Conservation (phyloP, 768 basidiomycete genomes). For the Dendrothele bispora region DNA sequence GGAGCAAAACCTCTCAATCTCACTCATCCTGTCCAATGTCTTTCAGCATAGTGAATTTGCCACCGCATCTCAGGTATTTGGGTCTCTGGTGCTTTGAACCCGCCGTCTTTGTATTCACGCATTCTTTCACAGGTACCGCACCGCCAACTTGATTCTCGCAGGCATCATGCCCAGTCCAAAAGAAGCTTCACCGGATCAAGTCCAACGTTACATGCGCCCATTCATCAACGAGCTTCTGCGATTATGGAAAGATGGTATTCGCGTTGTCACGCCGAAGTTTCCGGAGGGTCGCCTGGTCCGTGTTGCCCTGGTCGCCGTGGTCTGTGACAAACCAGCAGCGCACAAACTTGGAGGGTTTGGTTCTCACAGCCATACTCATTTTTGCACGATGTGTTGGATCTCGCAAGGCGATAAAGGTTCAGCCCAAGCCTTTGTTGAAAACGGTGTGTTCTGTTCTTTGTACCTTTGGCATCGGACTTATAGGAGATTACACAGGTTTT, state of each 20-base stretch:
- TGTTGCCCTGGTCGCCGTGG: constrained; percentile 22
- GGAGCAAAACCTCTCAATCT: constrained; percentile 31
- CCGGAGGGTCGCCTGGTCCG: constrained; percentile 27
- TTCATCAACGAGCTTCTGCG: constrained; percentile 26
- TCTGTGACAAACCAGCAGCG: too few relatives aligned
- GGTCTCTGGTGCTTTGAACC: constrained; percentile 13
- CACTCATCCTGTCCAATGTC: constrained; percentile 34
- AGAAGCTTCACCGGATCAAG: too few relatives aligned
- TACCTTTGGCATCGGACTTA: neutral
- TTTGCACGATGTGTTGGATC: constrained; percentile 29
- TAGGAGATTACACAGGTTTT: constrained; percentile 3
- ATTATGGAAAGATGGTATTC: constrained; percentile 22
- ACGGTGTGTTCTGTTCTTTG: constrained; percentile 11
- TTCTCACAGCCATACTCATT: constrained; percentile 22
- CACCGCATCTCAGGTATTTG: constrained; percentile 21
- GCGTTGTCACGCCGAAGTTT: constrained; percentile 18
- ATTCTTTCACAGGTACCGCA: constrained; percentile 19
- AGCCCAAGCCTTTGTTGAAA: constrained; percentile 10
- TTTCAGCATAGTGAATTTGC: constrained; percentile 28
- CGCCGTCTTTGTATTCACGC: neutral
- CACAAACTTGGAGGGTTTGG: too few relatives aligned
- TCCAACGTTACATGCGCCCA: constrained; percentile 22
- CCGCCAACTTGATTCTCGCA: constrained; percentile 21
- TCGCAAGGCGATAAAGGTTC: constrained; percentile 17
- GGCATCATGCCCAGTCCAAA: constrained; percentile 28